phyloP scores from a whole-genome alignment of 2,329 filamentous ascomycete genomes.

The Venturia pyrina region DNA sequence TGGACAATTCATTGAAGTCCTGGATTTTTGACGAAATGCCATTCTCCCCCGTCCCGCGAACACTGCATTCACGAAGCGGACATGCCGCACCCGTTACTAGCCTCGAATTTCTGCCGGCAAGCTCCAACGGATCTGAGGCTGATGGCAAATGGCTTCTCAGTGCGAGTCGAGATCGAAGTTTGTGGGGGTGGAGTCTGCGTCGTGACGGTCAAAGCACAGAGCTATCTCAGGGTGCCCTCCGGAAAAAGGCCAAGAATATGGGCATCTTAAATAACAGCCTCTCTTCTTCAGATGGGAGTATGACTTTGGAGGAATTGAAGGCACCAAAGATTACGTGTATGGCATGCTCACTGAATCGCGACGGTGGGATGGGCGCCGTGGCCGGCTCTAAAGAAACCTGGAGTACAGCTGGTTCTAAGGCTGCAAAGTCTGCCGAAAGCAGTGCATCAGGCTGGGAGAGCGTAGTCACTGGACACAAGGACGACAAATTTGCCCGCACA shows the following conservation, averaged over 20 bases:
- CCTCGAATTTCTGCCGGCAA: constrained; percentile 74
- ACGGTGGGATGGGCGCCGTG: constrained; percentile 83
- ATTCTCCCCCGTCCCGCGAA: constrained; percentile 76
- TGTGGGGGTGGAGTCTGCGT: constrained; percentile 94
- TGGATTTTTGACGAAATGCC: constrained; percentile 95
- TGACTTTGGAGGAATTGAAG: constrained; percentile 63
- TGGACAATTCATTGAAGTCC: constrained; percentile 87
- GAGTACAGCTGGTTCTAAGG: constrained; percentile 59
- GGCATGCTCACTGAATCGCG: constrained; percentile 82
- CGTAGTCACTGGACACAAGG: constrained; percentile 82
- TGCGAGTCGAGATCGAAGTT: constrained; percentile 75
- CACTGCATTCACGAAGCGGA: constrained; percentile 76
- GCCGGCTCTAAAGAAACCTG: constrained; percentile 71
- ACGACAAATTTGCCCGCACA: constrained; percentile 75
- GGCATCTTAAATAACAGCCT: constrained; percentile 55
- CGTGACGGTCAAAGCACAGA: constrained; percentile 91
- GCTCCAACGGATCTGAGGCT: constrained; percentile 80
- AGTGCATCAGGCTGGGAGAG: constrained; percentile 92
- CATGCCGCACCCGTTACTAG: constrained; percentile 79
- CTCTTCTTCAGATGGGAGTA: constrained; percentile 50
- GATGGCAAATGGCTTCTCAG: constrained; percentile 92
- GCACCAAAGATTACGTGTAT: constrained; percentile 87
- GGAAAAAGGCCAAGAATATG: constrained; percentile 80
- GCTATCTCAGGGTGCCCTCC: constrained; percentile 80
- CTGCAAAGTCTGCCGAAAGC: constrained; percentile 59